Evolutionary conservation across 2,329 filamentous ascomycete genomes (phyloP), one percentile per base, ranked within the genome.

Genomic region (Plectosphaerella plurivora): DNA sequence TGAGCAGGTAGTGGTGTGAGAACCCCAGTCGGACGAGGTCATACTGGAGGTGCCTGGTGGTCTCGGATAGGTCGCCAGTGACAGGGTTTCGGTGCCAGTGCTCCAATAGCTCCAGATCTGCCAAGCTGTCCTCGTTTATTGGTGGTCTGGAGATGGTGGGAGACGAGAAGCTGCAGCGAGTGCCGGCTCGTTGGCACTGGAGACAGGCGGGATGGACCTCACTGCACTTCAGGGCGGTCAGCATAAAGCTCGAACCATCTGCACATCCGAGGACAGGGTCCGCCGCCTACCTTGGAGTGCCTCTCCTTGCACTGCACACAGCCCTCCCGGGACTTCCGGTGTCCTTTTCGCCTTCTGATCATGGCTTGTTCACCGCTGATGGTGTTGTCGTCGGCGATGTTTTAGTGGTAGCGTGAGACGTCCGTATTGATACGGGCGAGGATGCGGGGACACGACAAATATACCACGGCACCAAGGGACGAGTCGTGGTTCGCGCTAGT

Each of bases 241-340:
- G 49, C 25, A 22, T 3, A 3, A 25, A n/a, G 16, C 5, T 22
- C n/a, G 6, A 12, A 35, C n/a, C 11, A 12, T 37, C 11, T 37
- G 35, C 35, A 3, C 22, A 3, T 22, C 28, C 28, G 7, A 15
- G 33, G 7, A 20, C 6, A 24, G 45, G 45, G 24, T 10, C 11
- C 48, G 14, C 24, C 2, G 8, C 10, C 25, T 45, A 50, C 49
- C 49, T 50, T 50, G 25, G 25, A n/a, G 25, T 50, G 49, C 12
- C 49, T 39, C 49, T 50, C 49, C 7, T 50, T 50, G 49, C 49
- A 41, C 16, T 47, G n/a, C 2, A 20, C 1, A 54, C 55, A 50
- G 11, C 49, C 49, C 4, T 36, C 49, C 24, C 41, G 41, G 35
- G 49, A 50, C 25, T 50, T 50, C 5, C 41, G 35, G 18, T 50